Evolutionary conservation across 148 eudicot species (phyloP), one percentile per base, ranked within the genome.

Genomic region (Oxyria digyna): DNA sequence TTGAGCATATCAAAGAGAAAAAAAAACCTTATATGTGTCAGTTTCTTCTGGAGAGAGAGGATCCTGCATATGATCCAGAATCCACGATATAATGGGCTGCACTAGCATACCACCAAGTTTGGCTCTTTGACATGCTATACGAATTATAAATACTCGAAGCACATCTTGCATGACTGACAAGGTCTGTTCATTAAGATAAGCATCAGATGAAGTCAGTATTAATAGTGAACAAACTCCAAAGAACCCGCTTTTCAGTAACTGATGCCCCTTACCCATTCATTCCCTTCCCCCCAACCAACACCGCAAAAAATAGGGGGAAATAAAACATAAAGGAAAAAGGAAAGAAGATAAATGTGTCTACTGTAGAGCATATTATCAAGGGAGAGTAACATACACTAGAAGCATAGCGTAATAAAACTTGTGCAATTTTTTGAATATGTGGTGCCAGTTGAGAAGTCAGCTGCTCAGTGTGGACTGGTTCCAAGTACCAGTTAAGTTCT

Each of bases 121-220:
- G 32, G 77, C 65, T 74, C 79, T 86, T 71, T 82, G 77, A 73
- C 84, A 81, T 67, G 97, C 94, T 55, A 88, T 65, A 33, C 99
- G 96, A 67, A 91, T 82, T 15, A 95, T 80, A 69, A 91, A 85
- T 57, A 91, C 85, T 27, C 99, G 93, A 63, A 95, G 86, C 87
- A 91, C 78, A 74, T 95, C 99, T 91, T 87, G 97, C 37, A 88
- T 73, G 67, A 88, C 96, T 12, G 82, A 87, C 85, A 89, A 74
- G 15, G 88, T 78, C 99, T 95, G 84, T 49, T 55, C 35, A 71
- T 21, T 77, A 29, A 79, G 0, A 54, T 21, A 15, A 54, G 50
- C 68, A 72, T 43, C 68, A 74, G 69, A 41, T 68, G 15, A 27
- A 33, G 55, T 15, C 38, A 23, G 23, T 40, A 52, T 38, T 33